Evolutionary conservation across 106 monocot species (phyloP).

Genomic region (Iris macrosiphon): DNA sequence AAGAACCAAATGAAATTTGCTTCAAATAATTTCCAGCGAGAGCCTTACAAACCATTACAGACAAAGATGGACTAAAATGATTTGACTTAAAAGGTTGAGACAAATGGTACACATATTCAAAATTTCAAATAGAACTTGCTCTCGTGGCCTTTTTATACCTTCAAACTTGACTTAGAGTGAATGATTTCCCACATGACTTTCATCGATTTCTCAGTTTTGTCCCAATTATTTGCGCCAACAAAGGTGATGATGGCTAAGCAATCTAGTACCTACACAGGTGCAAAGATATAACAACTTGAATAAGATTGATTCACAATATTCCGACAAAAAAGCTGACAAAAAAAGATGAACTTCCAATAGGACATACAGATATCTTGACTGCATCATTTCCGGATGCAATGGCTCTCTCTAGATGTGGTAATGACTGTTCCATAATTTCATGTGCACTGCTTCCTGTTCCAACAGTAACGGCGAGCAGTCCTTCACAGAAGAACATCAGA

Average conservation of each 20-base stretch:
- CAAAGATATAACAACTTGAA: background rate
- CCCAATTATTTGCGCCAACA: conserved; percentile 70
- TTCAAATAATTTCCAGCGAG: too few relatives aligned
- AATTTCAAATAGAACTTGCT: too few relatives aligned
- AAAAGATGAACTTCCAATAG: background rate
- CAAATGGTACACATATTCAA: too few relatives aligned
- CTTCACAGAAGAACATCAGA: conserved; percentile 28
- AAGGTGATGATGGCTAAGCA: conserved; percentile 76
- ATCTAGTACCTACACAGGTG: conserved; percentile 50
- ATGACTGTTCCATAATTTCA: conserved; percentile 79
- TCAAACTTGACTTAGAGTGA: conserved; percentile 71
- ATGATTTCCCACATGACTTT: conserved; percentile 84
- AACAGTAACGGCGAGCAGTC: conserved; percentile 70
- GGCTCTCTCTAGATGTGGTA: conserved; percentile 54
- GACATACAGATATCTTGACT: conserved; percentile 65
- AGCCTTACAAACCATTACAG: too few relatives aligned
- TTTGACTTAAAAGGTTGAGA: too few relatives aligned
- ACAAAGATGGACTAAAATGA: too few relatives aligned
- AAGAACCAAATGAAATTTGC: too few relatives aligned
- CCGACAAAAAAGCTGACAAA: background rate
- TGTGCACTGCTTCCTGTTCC: conserved; percentile 56
- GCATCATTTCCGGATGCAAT: conserved; percentile 59
- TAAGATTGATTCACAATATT: background rate
- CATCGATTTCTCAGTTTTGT: conserved; percentile 80
- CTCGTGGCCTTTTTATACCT: too few relatives aligned